These are phyloP conservation scores for Prunus padus DNA, from an alignment of 306 rosid genomes.

Conservation along the genomic window DNA sequence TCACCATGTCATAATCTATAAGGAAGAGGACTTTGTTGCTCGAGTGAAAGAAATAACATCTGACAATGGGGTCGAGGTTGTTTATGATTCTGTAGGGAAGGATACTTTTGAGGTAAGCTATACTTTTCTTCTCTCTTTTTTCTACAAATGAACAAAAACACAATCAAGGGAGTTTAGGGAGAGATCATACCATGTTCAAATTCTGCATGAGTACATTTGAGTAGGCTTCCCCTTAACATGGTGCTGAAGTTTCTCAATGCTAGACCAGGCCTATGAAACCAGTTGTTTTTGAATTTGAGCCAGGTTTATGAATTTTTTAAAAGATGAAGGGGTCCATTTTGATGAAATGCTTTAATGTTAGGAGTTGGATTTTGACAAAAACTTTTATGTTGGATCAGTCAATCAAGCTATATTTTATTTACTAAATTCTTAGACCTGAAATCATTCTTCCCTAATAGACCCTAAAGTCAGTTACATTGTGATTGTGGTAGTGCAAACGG, in stretches of 20 bases:
- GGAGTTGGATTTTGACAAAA: background rate
- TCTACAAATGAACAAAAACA: background rate
- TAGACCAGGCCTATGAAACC: background rate
- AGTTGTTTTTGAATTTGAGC: background rate
- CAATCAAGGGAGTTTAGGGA: background rate
- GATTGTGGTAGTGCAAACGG: background rate
- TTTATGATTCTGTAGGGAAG: constrained; percentile 92
- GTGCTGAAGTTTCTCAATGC: background rate
- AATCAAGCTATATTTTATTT: too few species aligned
- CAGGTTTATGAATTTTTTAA: background rate
- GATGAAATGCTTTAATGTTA: background rate
- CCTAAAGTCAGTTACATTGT: background rate
- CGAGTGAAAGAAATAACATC: constrained; percentile 78
- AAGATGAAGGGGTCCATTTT: background rate
- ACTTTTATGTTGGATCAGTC: too few species aligned
- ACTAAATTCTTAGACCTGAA: too few species aligned
- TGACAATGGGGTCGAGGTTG: constrained; percentile 83
- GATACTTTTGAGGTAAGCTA: constrained; percentile 78
- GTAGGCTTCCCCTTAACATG: background rate
- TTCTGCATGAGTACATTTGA: background rate
- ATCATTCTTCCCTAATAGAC: too few species aligned
- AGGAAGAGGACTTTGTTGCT: constrained; percentile 76
- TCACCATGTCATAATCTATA: constrained; percentile 67
- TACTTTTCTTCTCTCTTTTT: background rate
- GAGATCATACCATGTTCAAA: background rate